These are phyloP conservation scores for Umbelopsis sp. DNA, from an alignment of 192 early-diverging fungal species.

Conservation along the genomic window DNA sequence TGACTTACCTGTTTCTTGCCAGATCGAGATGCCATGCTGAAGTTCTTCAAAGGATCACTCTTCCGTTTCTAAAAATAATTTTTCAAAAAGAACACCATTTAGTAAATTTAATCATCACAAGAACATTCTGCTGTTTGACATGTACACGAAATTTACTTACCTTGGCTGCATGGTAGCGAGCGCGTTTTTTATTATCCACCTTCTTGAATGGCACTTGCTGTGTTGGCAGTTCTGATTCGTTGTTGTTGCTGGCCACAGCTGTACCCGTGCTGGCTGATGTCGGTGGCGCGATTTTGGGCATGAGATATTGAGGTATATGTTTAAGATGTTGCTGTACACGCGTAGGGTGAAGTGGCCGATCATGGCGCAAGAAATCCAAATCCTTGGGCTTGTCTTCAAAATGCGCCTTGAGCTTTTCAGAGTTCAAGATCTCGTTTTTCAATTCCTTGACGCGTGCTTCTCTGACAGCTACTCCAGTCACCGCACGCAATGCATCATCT, in stretches of 20 bases:
- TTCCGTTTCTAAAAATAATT: conserved; percentile 13
- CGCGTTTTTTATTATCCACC: conserved; percentile 6
- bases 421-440: conserved; percentile 93
- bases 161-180: conserved; percentile 1
- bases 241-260: conserved; percentile 3
- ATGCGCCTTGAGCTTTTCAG: conserved; percentile 93
- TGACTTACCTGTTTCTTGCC: conserved; percentile 10
- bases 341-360: conserved; percentile 83
- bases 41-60: not conserved
- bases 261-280: conserved; percentile 4
- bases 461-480: conserved; percentile 75
- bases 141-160: not conserved
- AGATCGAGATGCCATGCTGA: conserved; percentile 1
- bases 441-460: conserved; percentile 96
- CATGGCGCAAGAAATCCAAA: conserved; percentile 88
- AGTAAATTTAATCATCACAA: no score
- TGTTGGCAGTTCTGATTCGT: not conserved
- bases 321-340: conserved; percentile 88
- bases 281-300: conserved; percentile 73
- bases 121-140: no score
- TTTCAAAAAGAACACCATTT: no score
- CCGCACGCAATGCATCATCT: conserved; percentile 80
- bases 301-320: conserved; percentile 91
- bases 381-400: conserved; percentile 97
- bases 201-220: conserved; percentile 10